Evolutionary conservation across 495 filamentous ascomycete species (phyloP).

Genomic region (Opeltia flavorubescens): DNA sequence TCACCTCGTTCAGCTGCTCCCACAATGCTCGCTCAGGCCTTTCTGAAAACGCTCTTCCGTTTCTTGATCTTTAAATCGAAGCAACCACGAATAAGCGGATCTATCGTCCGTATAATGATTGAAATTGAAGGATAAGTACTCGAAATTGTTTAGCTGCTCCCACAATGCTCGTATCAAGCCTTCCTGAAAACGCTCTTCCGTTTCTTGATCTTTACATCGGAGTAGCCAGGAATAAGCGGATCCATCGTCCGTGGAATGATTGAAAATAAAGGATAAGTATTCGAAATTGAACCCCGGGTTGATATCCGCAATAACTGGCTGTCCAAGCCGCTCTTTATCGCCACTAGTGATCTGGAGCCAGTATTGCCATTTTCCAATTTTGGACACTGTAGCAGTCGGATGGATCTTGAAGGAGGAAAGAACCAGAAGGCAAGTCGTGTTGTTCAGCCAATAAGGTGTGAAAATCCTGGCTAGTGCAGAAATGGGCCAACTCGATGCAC

Average conservation of each 20-base stretch:
- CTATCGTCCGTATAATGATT: no score
- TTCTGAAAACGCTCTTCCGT: no score
- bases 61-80: no score
- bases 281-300: constrained; percentile 99
- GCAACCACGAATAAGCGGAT: no score
- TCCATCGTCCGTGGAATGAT: constrained; percentile 78
- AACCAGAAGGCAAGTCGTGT: constrained; percentile 77
- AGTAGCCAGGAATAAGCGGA: constrained; percentile 93
- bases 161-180: constrained; percentile 90
- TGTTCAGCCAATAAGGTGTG: no score
- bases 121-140: no score
- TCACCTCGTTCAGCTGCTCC: constrained; percentile 87
- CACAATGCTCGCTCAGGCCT: no score
- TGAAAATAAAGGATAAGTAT: constrained; percentile 96
- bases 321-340: constrained; percentile 77
- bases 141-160: no score
- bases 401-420: constrained; percentile 70
- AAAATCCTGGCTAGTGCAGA: no score
- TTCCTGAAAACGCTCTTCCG: constrained; percentile 78
- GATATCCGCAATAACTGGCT: constrained; percentile 71
- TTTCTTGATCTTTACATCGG: constrained; percentile 70
- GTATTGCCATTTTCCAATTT: constrained; percentile 86
- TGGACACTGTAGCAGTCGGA: constrained; percentile 63
- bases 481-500: no score
- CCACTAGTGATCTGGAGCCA: constrained; percentile 78